Percentiles rank a stretch among this genome's conserved stretches.
These are phyloP conservation scores for Adiantum capillusveneris DNA, from an alignment of 75 land plant genomes.

Conservation along the genomic window DNA sequence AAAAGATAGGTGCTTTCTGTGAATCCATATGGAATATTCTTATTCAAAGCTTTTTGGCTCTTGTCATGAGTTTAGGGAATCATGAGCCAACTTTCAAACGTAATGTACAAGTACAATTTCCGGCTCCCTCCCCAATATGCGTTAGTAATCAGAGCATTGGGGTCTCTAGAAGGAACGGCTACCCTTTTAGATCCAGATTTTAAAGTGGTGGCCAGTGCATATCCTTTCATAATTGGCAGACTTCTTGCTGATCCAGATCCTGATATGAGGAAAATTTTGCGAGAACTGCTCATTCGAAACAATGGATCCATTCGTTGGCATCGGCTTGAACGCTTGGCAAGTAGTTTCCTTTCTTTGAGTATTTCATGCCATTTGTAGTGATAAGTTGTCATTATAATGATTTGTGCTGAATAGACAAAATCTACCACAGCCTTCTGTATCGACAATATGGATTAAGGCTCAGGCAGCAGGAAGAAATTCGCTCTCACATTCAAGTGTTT, in stretches of 20 bases:
- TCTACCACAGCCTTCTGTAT: background rate
- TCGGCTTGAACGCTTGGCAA: constrained; percentile 82
- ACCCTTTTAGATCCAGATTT: constrained; percentile 89
- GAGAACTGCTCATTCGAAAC: constrained; percentile 76
- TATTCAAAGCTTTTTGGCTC: background rate
- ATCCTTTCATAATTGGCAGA: constrained; percentile 91
- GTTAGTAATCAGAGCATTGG: constrained; percentile 86
- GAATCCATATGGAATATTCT: background rate
- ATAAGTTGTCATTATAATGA: background rate
- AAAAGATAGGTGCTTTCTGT: no score
- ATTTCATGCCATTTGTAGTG: background rate
- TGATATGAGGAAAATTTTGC: constrained; percentile 86
- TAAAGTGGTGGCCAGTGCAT: constrained; percentile 88
- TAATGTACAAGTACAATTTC: constrained; percentile 90
- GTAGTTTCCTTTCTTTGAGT: constrained; percentile 1
- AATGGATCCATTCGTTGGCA: constrained; percentile 96
- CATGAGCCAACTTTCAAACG: constrained; percentile 83
- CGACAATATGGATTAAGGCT: no score
- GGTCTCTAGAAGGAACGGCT: constrained; percentile 97
- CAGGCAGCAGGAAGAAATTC: no score
- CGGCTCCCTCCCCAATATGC: constrained; percentile 95
- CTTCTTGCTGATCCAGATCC: constrained; percentile 87
- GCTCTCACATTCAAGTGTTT: background rate
- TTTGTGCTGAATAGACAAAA: background rate
- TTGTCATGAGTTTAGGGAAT: constrained; percentile 43